A percentile compares a stretch with the other conserved stretches of the same genome.
phyloP scores from a whole-genome alignment of 345 rosid genomes.

The Dimocarpus longan region DNA sequence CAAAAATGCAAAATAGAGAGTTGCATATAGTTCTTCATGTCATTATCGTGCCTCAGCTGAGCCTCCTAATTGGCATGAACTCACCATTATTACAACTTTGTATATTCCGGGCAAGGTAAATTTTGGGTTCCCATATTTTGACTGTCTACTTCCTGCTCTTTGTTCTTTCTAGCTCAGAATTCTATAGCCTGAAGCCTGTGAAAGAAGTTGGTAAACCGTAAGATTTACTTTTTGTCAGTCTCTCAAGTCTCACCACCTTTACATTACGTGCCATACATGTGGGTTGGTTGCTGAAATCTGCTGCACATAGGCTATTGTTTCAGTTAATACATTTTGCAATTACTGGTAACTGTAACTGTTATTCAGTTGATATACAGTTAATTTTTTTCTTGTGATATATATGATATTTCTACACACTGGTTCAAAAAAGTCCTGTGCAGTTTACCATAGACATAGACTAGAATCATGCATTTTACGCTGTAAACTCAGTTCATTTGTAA shows the following conservation, averaged over 20 bases:
- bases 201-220: slow-evolving; percentile 20
- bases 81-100: slow-evolving; percentile 18
- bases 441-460: not conserved
- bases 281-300: slow-evolving; percentile 19
- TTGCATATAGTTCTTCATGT: slow-evolving; percentile 14
- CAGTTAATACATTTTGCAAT: slow-evolving; percentile 17
- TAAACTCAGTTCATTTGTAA: not conserved
- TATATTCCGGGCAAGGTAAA: slow-evolving; percentile 31
- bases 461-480: not conserved
- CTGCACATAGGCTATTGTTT: slow-evolving; percentile 26
- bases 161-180: slow-evolving; percentile 5
- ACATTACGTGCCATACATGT: slow-evolving; percentile 2
- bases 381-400: slow-evolving; percentile 10
- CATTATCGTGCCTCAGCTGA: not conserved
- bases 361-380: slow-evolving; percentile 25
- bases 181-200: slow-evolving; percentile 12
- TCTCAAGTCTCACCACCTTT: not conserved
- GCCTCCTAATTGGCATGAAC: slow-evolving; percentile 4
- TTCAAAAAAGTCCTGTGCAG: slow-evolving; percentile 4
- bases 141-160: slow-evolving; percentile 2
- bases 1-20: not conserved
- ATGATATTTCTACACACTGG: not conserved
- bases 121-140: slow-evolving; percentile 24
- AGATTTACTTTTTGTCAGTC: slow-evolving; percentile 11
- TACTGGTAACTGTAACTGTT: slow-evolving; percentile 20